Evolutionary conservation across 805 yeast species (phyloP).

Genomic region (Nakazawaea peltata): DNA sequence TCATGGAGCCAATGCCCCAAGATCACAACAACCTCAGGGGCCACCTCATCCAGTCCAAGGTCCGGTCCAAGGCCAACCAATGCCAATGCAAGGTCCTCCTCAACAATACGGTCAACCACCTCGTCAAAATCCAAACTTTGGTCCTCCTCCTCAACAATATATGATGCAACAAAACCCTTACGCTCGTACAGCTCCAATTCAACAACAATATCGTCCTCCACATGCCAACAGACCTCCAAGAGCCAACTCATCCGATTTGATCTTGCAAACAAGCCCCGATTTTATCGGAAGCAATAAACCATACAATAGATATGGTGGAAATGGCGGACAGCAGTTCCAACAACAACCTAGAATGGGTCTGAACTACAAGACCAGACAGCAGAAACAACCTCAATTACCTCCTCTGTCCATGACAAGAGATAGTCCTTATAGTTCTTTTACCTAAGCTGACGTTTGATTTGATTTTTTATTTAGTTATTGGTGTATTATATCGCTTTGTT

Average conservation of each 20-base stretch:
- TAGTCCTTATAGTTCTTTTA: slow-evolving; percentile 33
- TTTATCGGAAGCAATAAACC: slow-evolving; percentile 19
- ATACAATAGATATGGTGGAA: slow-evolving; percentile 17
- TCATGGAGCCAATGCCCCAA: slow-evolving; percentile 24
- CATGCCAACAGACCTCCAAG: slow-evolving; percentile 7
- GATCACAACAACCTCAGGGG: too few species aligned
- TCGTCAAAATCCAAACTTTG: slow-evolving; percentile 11
- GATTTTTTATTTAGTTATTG: neutral
- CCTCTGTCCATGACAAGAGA: slow-evolving; percentile 32
- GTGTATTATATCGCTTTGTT: neutral
- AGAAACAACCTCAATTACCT: slow-evolving; percentile 23
- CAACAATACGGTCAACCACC: slow-evolving; percentile 15
- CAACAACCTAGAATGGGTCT: slow-evolving; percentile 12
- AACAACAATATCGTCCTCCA: slow-evolving; percentile 11
- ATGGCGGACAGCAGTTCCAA: slow-evolving; percentile 13
- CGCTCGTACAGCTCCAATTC: slow-evolving; percentile 13
- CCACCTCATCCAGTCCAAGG: slow-evolving; percentile 2
- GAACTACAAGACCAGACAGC: slow-evolving; percentile 18
- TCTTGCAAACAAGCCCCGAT: slow-evolving; percentile 42
- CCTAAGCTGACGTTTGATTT: slow-evolving; percentile 1
- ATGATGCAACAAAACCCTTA: slow-evolving; percentile 14
- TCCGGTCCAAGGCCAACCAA: slow-evolving; percentile 8
- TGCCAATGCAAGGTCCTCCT: slow-evolving; percentile 9
- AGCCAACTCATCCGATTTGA: slow-evolving; percentile 29
- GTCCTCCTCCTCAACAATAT: slow-evolving; percentile 11